phyloP scores from a whole-genome alignment of 2,329 filamentous ascomycete species.

The Fusarium sarcochroum region DNA sequence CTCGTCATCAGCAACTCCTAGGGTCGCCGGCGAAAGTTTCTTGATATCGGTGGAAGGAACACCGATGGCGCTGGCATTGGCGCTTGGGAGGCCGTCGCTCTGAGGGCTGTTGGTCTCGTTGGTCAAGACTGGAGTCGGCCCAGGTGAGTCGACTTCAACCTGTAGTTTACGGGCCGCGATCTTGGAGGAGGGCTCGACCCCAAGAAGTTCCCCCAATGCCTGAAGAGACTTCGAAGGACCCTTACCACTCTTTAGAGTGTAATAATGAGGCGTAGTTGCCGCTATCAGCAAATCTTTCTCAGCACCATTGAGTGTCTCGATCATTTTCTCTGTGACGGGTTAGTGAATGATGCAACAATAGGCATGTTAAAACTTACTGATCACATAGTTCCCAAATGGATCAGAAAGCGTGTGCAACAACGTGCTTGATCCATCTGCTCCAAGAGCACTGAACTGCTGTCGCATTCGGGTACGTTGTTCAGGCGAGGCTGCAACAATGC shows the following conservation, averaged over 20 bases:
- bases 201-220: background rate
- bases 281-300: slow-evolving; percentile 73
- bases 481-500: slow-evolving; percentile 78
- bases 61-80: slow-evolving; percentile 68
- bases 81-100: slow-evolving; percentile 75
- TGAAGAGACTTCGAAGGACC: slow-evolving; percentile 68
- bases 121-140: slow-evolving; percentile 76
- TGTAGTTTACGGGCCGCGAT: slow-evolving; percentile 53
- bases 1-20: slow-evolving; percentile 52
- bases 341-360: slow-evolving; percentile 15
- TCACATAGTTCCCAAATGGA: slow-evolving; percentile 95
- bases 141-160: slow-evolving; percentile 65
- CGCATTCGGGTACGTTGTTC: slow-evolving; percentile 80
- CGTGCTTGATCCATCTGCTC: slow-evolving; percentile 76
- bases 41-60: slow-evolving; percentile 52
- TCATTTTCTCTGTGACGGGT: slow-evolving; percentile 78
- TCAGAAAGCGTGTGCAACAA: slow-evolving; percentile 87
- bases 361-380: slow-evolving; percentile 78
- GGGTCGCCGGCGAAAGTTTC: slow-evolving; percentile 26
- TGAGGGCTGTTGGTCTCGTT: slow-evolving; percentile 79
- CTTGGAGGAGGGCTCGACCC: slow-evolving; percentile 16
- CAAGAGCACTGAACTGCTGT: slow-evolving; percentile 69
- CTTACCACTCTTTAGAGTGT: slow-evolving; percentile 70
- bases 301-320: slow-evolving; percentile 71
- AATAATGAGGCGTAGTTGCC: slow-evolving; percentile 74